Evolutionary conservation across 1,284 basidiomycete genomes (phyloP), one percentile per base, ranked within the genome.

Genomic region (Vanrija sp.): DNA sequence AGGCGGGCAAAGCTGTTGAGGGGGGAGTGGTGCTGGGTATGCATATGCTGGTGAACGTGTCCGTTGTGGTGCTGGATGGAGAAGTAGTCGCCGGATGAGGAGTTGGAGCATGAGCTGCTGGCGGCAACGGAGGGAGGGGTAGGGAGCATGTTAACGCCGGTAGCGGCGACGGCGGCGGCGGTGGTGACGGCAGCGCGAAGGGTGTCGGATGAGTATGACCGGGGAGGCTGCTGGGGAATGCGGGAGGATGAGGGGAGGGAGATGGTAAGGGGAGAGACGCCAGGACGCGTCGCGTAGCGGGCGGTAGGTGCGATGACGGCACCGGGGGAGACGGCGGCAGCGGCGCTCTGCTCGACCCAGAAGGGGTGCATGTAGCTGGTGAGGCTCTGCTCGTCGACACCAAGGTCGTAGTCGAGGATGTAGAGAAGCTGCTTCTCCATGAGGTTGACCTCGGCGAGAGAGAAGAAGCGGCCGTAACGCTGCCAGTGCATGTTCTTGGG

Each of bases 401-500:
- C 84, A 49, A 96, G 83, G 72, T 95, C 88, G 68, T 88, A 95
- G 77, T 93, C 88, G 61, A 96, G 83, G 56, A 96, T 80, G 76
- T 83, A 87, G 52, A 96, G 82, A 29, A 96, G 83, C 77, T 98
- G 92, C 78, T 87, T 89, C 81, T 98, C 94, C 94, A 97, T 97
- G 64, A 94, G 81, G 78, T 95, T 97, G 77, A 97, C 79, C 72
- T 83, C 81, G 52, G 80, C 78, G 55, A 80, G 79, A 10, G 78
- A 89, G 73, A 94, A 84, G 59, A 81, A 78, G 49, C 81, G 79
- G 19, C 86, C 89, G 75, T 94, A 91, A 52, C 78, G 76, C 51
- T 68, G 72, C 93, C 93, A 97, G 80, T 97, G 91, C 77, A 86
- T 85, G 81, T 98, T 98, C 82, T 95, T 97, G 15, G 90, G 90